These are phyloP conservation scores for Sordaria brevicollis DNA, from an alignment of 495 filamentous ascomycete genomes.

Conservation along the genomic window DNA sequence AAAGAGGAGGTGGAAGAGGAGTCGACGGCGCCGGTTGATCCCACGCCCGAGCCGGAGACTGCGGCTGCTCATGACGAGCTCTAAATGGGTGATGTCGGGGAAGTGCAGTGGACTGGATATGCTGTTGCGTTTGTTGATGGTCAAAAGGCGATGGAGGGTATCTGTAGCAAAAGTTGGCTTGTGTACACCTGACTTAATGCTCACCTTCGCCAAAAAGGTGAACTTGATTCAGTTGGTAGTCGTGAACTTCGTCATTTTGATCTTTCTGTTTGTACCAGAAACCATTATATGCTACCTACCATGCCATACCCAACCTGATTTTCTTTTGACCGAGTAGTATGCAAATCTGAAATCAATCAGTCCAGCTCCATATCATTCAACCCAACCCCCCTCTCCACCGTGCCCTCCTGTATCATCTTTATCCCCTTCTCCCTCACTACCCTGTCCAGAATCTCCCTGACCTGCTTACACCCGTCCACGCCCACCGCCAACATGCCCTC, in stretches of 20 bases:
- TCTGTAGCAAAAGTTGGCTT: background rate
- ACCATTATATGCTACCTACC: background rate
- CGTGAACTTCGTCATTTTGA: background rate
- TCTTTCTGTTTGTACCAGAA: background rate
- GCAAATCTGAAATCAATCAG: slow-evolving; percentile 15
- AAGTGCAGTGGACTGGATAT: background rate
- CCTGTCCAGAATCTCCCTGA: slow-evolving; percentile 64
- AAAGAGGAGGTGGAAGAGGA: slow-evolving; percentile 12
- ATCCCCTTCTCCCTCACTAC: slow-evolving; percentile 58
- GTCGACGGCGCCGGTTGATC: slow-evolving; percentile 17
- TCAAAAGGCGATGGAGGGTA: background rate
- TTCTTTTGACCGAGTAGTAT: background rate
- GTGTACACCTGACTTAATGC: background rate
- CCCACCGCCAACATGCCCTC: slow-evolving; percentile 90
- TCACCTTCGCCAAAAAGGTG: background rate
- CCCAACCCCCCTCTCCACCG: slow-evolving; percentile 30
- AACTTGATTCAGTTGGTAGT: background rate
- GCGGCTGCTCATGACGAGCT: slow-evolving; percentile 34
- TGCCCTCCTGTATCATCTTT: slow-evolving; percentile 52
- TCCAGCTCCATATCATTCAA: slow-evolving; percentile 36
- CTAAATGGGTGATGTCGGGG: slow-evolving; percentile 8
- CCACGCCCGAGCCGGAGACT: slow-evolving; percentile 22
- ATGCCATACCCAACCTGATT: background rate
- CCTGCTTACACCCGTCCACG: slow-evolving; percentile 81
- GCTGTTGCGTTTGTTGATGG: background rate